Evolutionary conservation across 129 eudicot genomes (phyloP), one percentile per base, ranked within the genome.

Genomic region (Gnaphalium uliginosum): DNA sequence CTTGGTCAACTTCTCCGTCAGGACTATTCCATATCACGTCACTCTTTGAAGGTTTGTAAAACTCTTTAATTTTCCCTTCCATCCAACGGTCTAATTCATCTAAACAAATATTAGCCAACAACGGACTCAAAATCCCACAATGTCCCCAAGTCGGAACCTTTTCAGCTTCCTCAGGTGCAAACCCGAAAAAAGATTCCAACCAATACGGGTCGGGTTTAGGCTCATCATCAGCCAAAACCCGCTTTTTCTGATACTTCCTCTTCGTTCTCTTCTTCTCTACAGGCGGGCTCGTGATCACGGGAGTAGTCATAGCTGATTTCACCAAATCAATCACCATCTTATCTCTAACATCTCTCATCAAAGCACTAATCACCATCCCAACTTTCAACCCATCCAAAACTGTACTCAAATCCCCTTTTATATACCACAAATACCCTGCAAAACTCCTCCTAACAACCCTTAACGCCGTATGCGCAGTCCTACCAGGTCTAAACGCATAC

Each of bases 181-280:
- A 95, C 72, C 90, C 96, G 62, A 87, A 95, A 65, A 95, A 95
- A 4, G 97, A 84, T 66, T 91, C 90, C 33, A 95, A 80, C 99
- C 99, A 95, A 87, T 87, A 95, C 0, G 97, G 99, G 75, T 95
- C 97, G 6, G 99, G 99, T 65, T 95, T 95, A 1, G 99, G 99
- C 86, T 91, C 99, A 67, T 95, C 90, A 23, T 92, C 96, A 0
- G 85, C 85, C 80, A 95, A 67, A 27, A 95, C 88, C 85, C 88
- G 83, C 86, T 89, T 91, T 81, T 82, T 90, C 81, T 86, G 90
- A 79, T 85, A 85, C 76, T 86, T 87, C 79, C 90, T 78, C 62
- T 86, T 89, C 9, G 22, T 78, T 77, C 85, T 86, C 79, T 87
- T 83, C 83, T 86, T 85, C 85, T 87, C 91, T 10, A 59, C 82